Base-by-base conservation (phyloP, 2,329 filamentous ascomycete species). In the Claviceps purpurea region DNA sequence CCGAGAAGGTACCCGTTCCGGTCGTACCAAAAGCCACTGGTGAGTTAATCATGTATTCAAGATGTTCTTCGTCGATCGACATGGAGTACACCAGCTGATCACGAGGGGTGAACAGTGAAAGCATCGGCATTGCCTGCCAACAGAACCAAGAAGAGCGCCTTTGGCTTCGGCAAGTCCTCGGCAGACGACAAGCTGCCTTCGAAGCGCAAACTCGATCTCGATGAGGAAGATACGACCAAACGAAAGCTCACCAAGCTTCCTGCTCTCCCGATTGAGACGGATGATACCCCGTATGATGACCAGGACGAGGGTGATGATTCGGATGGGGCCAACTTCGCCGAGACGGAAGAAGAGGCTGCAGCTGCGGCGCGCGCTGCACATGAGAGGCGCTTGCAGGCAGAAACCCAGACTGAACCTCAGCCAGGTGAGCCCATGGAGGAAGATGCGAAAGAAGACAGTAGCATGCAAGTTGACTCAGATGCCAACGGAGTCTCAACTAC, bases 161-260 rank as follows among this genome's bases (percentile, higher is more conserved):
- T 97, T 62, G 91, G 89, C 2, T 81, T 97, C 54, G 76, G 78
- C 53, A 93, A 88, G 64, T 71, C 78, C 43, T 74, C 74, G 50
- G 68, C 72, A 48, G 88, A 89, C 50, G 84, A 87, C 50, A 89
- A 87, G 61, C 66, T 77, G 3, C 73, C 79, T 4, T 73, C 79
- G 20, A 89, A 88, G 63, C 84, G 84, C 59, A 89, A 87, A 55
- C 73, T 95, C 22, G 83, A 89, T 59, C 83, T 96, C 60, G 90
- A 87, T 55, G 91, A 96, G 62, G 91, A 96, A 61, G 88, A 95
- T 61, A 84, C 82, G 37, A 85, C 84, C 2, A 83, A 87, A 63
- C 87, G 89, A 65, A 96, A 94, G 71, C 79, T 98, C 58, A 89
- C 89, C 64, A 93, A 90, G 70, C 81, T 98, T 55, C 90, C 91